phyloP scores from a whole-genome alignment of 768 basidiomycete genomes.

The Russula foetens region DNA sequence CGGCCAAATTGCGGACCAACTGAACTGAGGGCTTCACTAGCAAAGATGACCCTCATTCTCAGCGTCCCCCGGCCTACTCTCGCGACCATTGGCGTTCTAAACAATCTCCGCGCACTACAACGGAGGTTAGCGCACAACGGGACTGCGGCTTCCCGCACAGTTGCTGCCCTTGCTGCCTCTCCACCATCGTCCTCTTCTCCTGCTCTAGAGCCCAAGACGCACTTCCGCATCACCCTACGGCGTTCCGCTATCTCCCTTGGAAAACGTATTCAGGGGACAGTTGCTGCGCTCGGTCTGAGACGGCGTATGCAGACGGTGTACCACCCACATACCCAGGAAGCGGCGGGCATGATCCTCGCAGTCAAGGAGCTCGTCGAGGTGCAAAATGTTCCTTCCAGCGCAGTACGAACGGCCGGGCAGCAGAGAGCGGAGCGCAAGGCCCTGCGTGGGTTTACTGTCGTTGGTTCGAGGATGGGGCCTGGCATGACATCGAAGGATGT shows the following conservation, averaged over 20 bases:
- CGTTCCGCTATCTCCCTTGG: conserved; percentile 84
- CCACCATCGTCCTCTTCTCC: conserved; percentile 4
- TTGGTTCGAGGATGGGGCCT: conserved; percentile 25
- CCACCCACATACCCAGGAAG: conserved; percentile 60
- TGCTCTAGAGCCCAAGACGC: conserved; percentile 40
- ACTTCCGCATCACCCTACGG: conserved; percentile 83
- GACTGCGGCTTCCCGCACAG: conserved; percentile 11
- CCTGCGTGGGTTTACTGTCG: conserved; percentile 57
- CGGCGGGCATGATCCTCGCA: conserved; percentile 77
- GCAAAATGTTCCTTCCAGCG: conserved; percentile 63
- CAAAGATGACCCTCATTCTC: neutral
- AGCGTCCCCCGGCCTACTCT: neutral
- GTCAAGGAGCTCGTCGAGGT: conserved; percentile 91
- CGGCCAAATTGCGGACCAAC: too few species aligned
- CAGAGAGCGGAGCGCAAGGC: conserved; percentile 61
- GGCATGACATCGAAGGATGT: neutral
- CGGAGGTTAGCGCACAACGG: neutral
- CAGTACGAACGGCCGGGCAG: conserved; percentile 63
- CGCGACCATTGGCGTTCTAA: neutral
- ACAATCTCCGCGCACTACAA: neutral
- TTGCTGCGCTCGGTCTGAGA: conserved; percentile 78
- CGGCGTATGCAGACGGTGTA: conserved; percentile 81
- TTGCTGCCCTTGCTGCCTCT: conserved; percentile 3
- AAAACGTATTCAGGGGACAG: conserved; percentile 58
- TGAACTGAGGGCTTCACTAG: too few species aligned